A percentile compares a stretch with the other conserved stretches of the same genome.
Conservation (phyloP, 176 grass and related monocot species). For the Musa schizocarpa region DNA sequence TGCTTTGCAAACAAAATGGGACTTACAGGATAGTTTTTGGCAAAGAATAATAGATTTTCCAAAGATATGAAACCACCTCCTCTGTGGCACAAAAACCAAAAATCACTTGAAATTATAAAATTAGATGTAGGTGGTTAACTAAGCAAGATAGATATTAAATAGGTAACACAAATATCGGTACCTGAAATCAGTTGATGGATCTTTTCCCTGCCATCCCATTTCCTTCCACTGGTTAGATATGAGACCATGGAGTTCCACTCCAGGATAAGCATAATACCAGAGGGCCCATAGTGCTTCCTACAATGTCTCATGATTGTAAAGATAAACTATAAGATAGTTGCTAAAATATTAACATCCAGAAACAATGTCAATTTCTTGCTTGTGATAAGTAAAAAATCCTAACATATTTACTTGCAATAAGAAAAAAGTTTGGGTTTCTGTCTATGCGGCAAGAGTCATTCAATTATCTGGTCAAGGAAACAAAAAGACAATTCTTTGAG, state of each 20-base stretch:
- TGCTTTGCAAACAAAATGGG: neutral
- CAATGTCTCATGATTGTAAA: neutral
- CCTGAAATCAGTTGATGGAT: slow-evolving; percentile 99
- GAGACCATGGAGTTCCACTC: slow-evolving; percentile 55
- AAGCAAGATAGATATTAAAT: neutral
- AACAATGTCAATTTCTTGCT: neutral
- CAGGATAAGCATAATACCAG: slow-evolving; percentile 78
- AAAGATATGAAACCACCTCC: slow-evolving; percentile 96
- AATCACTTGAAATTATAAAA: slow-evolving; percentile 13
- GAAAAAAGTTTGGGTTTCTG: neutral
- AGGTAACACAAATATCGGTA: slow-evolving; percentile 4
- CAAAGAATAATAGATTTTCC: slow-evolving; percentile 91
- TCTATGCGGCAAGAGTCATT: neutral
- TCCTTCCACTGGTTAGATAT: slow-evolving; percentile 99
- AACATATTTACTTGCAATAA: neutral
- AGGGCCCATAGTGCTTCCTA: slow-evolving; percentile 75
- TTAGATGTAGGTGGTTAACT: neutral
- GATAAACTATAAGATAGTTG: neutral
- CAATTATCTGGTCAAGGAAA: neutral
- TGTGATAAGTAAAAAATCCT: neutral
- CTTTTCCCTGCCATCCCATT: slow-evolving; percentile 99
- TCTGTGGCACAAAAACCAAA: slow-evolving; percentile 38
- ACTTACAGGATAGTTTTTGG: slow-evolving; percentile 75
- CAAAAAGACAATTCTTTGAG: neutral
- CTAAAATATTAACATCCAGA: neutral